These are phyloP conservation scores for Skeletonema tropicum DNA, from an alignment of 108 stramenopile genomes.

Conservation along the genomic window DNA sequence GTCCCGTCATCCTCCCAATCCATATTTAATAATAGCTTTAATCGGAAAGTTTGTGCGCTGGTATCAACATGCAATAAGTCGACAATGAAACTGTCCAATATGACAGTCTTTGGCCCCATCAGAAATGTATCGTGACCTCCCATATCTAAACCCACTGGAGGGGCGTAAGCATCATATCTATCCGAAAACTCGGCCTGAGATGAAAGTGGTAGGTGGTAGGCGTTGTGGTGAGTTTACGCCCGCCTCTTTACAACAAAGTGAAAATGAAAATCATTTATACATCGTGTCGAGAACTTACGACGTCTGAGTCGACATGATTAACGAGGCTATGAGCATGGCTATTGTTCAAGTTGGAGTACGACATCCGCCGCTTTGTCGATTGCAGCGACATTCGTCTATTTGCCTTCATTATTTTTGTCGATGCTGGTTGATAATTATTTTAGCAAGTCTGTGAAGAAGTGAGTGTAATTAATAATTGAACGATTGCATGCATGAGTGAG, in stretches of 20 bases:
- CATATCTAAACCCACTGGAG: conserved; percentile 41
- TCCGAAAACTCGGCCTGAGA: conserved; percentile 15
- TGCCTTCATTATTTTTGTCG: not conserved
- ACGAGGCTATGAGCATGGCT: not conserved
- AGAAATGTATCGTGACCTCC: conserved; percentile 40
- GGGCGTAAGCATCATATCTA: conserved; percentile 12
- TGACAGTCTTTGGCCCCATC: conserved; percentile 34
- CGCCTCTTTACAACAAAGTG: not conserved
- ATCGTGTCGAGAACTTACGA: not conserved
- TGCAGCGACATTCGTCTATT: not conserved
- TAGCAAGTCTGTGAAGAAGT: too few relatives aligned
- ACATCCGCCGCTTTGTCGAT: not conserved
- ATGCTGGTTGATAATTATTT: not conserved
- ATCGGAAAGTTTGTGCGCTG: conserved; percentile 31
- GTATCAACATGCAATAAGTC: conserved; percentile 43
- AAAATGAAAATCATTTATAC: not conserved
- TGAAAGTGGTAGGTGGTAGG: not conserved
- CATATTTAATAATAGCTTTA: conserved; percentile 35
- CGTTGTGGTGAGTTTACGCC: not conserved
- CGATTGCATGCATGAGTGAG: too few relatives aligned
- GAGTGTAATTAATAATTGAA: too few relatives aligned
- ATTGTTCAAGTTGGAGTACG: not conserved
- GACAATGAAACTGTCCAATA: conserved; percentile 38
- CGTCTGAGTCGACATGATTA: not conserved
- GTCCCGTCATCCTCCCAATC: conserved; percentile 53